These are phyloP conservation scores for Trichosporon faecale DNA, from an alignment of 1,284 basidiomycete species.

Conservation along the genomic window DNA sequence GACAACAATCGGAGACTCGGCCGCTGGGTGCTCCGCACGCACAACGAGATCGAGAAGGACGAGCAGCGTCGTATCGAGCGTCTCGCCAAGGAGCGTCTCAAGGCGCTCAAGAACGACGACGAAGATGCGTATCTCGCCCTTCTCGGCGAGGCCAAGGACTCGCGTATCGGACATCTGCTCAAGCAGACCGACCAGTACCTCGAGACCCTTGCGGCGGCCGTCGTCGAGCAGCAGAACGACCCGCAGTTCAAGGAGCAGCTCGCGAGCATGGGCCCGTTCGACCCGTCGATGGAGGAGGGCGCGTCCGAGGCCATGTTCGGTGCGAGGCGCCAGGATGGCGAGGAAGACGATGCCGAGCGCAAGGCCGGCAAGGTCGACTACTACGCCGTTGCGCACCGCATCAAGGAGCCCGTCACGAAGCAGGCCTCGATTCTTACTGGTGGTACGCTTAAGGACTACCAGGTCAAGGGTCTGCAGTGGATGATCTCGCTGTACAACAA, in stretches of 20 bases:
- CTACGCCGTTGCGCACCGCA: conserved; percentile 91
- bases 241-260: conserved; percentile 53
- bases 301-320: conserved; percentile 87
- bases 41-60: conserved; percentile 57
- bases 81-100: conserved; percentile 95
- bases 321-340: conserved; percentile 66
- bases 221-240: conserved; percentile 89
- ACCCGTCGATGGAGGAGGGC: conserved; percentile 59
- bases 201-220: conserved; percentile 90
- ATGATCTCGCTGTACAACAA: conserved; percentile 92
- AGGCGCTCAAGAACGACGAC: conserved; percentile 95
- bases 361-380: conserved; percentile 84
- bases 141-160: conserved; percentile 98
- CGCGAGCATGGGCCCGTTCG: not conserved
- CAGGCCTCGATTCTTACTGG: conserved; percentile 82
- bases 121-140: conserved; percentile 99
- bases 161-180: conserved; percentile 94
- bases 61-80: conserved; percentile 75
- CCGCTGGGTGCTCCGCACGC: conserved; percentile 53
- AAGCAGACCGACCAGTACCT: conserved; percentile 93
- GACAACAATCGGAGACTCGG: conserved; percentile 53
- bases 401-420: conserved; percentile 79
- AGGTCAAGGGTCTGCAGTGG: conserved; percentile 95
- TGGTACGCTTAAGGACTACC: conserved; percentile 85
- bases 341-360: conserved; percentile 56